Percentiles rank a stretch among this genome's conserved stretches.
Evolutionary conservation across 805 yeast species (phyloP).

Genomic region (Nakazawaea holstii): DNA sequence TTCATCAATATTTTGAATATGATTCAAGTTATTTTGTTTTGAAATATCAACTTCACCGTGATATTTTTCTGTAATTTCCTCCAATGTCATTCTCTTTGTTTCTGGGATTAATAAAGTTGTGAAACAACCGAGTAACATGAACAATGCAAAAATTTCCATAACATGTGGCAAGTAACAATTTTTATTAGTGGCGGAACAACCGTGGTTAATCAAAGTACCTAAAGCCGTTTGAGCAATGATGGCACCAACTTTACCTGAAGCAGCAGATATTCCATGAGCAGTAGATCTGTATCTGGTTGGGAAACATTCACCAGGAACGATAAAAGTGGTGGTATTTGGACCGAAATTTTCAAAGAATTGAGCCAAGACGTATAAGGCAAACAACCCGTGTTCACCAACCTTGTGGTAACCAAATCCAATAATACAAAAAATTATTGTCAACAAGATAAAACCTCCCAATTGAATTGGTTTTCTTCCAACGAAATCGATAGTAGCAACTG

Average conservation of each 20-base stretch:
- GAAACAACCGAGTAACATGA: slow-evolving; percentile 78
- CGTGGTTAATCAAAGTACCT: slow-evolving; percentile 79
- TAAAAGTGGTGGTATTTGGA: slow-evolving; percentile 88
- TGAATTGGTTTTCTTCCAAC: slow-evolving; percentile 86
- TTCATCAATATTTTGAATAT: slow-evolving; percentile 1
- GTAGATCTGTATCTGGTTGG: slow-evolving; percentile 95
- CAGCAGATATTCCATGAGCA: slow-evolving; percentile 94
- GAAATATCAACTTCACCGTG: slow-evolving; percentile 72
- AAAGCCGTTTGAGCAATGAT: slow-evolving; percentile 84
- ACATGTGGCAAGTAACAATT: slow-evolving; percentile 88
- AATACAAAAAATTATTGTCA: slow-evolving; percentile 68
- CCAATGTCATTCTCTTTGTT: slow-evolving; percentile 88
- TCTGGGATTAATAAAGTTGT: slow-evolving; percentile 73
- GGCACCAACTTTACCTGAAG: slow-evolving; percentile 88
- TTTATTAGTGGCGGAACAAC: slow-evolving; percentile 54
- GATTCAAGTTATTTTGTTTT: slow-evolving; percentile 21
- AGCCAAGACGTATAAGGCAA: slow-evolving; percentile 72
- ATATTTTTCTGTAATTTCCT: slow-evolving; percentile 71
- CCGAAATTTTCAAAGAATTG: slow-evolving; percentile 92
- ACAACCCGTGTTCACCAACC: slow-evolving; percentile 56
- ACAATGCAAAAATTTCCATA: slow-evolving; percentile 88
- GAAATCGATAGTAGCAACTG: slow-evolving; percentile 74
- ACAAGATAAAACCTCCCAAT: slow-evolving; percentile 63
- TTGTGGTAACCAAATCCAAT: slow-evolving; percentile 83
- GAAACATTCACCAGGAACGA: slow-evolving; percentile 87